Evolutionary conservation across 2,329 filamentous ascomycete genomes (phyloP).

Genomic region (Fusarium falciforme): DNA sequence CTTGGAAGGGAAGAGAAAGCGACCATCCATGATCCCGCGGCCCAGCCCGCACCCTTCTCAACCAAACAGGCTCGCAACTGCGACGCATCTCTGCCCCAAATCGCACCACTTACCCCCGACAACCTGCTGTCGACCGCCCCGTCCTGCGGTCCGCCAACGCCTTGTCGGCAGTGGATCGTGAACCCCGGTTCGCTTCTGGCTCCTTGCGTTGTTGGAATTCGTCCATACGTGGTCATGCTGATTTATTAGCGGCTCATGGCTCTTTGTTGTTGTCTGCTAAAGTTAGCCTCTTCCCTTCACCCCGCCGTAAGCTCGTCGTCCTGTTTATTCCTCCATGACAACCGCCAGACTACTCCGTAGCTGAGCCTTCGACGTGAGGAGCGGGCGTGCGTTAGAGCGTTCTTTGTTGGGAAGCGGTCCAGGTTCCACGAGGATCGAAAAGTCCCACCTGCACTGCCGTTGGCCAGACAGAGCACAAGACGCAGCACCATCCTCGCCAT

Average conservation of each 20-base stretch:
- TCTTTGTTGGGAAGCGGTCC: conserved; percentile 8
- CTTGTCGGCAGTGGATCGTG: conserved; percentile 33
- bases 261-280: background rate
- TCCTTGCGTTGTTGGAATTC: background rate
- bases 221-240: background rate
- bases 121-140: conserved; percentile 38
- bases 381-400: conserved; percentile 16
- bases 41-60: conserved; percentile 30
- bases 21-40: conserved; percentile 10
- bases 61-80: conserved; percentile 25
- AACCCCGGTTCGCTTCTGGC: conserved; percentile 11
- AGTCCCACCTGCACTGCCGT: conserved; percentile 12
- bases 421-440: conserved; percentile 6
- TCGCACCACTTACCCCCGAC: conserved; percentile 40
- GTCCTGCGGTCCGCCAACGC: conserved; percentile 19
- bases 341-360: conserved; percentile 1
- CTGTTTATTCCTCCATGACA: conserved; percentile 20
- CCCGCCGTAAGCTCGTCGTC: background rate
- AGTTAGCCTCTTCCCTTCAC: background rate
- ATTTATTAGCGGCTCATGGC: conserved; percentile 12
- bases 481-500: conserved; percentile 1
- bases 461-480: conserved; percentile 21
- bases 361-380: conserved; percentile 11
- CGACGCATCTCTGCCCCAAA: conserved; percentile 28
- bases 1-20: background rate